Evolutionary conservation across 2,329 filamentous ascomycete species (phyloP).

Genomic region (Aspergillus thermomutatus): DNA sequence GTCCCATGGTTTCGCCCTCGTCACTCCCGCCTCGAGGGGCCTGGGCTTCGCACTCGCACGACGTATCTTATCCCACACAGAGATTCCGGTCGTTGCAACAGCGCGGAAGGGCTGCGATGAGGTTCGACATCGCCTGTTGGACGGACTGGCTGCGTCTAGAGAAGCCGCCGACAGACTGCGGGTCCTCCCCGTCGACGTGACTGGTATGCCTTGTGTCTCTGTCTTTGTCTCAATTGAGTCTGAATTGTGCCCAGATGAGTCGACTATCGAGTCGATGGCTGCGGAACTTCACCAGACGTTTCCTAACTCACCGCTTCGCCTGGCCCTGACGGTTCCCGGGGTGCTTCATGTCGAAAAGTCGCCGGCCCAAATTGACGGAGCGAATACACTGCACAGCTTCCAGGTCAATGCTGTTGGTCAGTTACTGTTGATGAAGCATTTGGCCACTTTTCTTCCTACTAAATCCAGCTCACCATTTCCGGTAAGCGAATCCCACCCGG

Average conservation of each 20-base stretch:
- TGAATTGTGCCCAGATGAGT: constrained; percentile 51
- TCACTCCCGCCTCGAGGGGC: constrained; percentile 59
- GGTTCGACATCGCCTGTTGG: constrained; percentile 49
- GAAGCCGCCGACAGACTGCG: constrained; percentile 46
- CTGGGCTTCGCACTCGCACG: constrained; percentile 61
- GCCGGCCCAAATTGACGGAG: constrained; percentile 61
- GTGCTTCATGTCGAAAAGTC: constrained; percentile 71
- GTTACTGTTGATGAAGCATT: constrained; percentile 73
- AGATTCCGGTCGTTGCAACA: constrained; percentile 58
- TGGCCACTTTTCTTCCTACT: constrained; percentile 64
- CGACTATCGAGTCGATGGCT: constrained; percentile 57
- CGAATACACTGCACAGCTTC: constrained; percentile 64
- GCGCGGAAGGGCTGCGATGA: constrained; percentile 52
- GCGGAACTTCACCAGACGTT: constrained; percentile 54
- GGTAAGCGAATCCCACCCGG: constrained; percentile 15
- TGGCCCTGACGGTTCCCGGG: constrained; percentile 68
- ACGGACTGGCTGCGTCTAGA: constrained; percentile 43
- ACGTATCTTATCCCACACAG: constrained; percentile 55
- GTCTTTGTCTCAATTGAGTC: background rate
- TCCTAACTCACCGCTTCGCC: constrained; percentile 58
- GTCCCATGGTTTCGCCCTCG: constrained; percentile 29
- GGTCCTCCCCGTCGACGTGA: constrained; percentile 55
- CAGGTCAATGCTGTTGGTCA: constrained; percentile 71
- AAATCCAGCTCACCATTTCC: constrained; percentile 46
- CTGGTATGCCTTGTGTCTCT: constrained; percentile 42